Base-by-base conservation (phyloP, 345 rosid species). In the Pistacia vera region DNA sequence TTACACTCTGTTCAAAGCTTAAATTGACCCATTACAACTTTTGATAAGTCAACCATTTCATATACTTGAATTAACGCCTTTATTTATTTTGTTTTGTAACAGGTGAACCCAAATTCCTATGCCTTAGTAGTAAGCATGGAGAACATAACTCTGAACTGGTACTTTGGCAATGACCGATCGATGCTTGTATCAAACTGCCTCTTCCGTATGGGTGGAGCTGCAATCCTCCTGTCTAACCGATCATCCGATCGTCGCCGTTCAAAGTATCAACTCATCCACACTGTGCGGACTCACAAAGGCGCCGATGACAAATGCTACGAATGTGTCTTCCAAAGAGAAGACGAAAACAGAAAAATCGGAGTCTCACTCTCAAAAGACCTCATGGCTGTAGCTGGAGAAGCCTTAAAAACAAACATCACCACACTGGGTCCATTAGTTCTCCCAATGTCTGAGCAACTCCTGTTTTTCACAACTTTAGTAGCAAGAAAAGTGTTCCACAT, bases 181-280 rank as follows among this genome's bases (percentile, higher is more conserved):
- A 95, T 95, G 98, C 95, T 95, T 22, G 91, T 95, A 18, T 88
- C 98, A 4, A 94, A 95, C 81, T 95, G 97, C 76, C 91, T 92
- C 68, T 94, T 94, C 86, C 95, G 98, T 30, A 88, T 94, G 93
- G 98, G 98, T 0, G 98, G 97, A 3, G 98, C 97, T 0, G 97
- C 98, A 3, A 88, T 95, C 75, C 97, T 95, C 69, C 90, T 95
- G 72, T 86, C 98, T 0, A 95, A 91, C 92, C 85, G 87, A 1
- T 67, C 85, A 2, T 82, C 92, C 0, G 98, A 92, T 71, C 90
- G 95, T 57, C 86, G 90, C 68, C 90, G 92, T 0, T 92, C 98
- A 18, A 95, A 95, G 81, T 95, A 95, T 52, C 97, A 92, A 78
- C 92, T 95, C 33, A 78, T 91, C 84, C 97, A 95, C 88, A 95